A percentile compares a stretch with the other conserved stretches of the same genome.
phyloP scores from a whole-genome alignment of 495 filamentous ascomycete genomes.

The Bryoglossum gracile region DNA sequence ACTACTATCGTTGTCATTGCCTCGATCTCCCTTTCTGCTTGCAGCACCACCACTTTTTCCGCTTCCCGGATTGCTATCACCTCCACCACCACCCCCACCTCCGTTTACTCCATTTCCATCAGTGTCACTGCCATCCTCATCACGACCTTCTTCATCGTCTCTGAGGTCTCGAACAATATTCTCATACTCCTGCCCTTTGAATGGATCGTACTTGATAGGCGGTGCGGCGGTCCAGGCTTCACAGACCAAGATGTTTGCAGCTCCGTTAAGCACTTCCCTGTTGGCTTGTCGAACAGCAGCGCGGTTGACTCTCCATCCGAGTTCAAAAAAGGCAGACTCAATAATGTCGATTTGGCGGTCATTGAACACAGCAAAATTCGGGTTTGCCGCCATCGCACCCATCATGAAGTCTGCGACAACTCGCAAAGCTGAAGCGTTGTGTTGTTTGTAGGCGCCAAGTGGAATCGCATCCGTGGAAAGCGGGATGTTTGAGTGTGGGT shows the following conservation, averaged over 20 bases:
- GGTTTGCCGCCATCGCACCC: not conserved
- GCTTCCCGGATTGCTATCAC: not conserved
- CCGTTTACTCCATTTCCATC: not conserved
- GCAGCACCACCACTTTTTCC: not conserved
- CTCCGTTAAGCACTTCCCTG: not conserved
- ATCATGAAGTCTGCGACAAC: conserved; percentile 1
- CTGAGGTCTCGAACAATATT: not conserved
- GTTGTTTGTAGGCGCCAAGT: not conserved
- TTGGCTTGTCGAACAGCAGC: not conserved
- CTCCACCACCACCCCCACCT: not conserved
- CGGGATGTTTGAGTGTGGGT: conserved; percentile 11
- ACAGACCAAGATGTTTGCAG: not conserved
- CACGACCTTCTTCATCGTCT: not conserved
- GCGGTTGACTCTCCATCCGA: conserved; percentile 8
- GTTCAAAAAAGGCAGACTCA: conserved; percentile 10
- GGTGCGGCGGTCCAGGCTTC: not conserved
- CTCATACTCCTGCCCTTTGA: conserved; percentile 2
- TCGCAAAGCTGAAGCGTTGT: not conserved
- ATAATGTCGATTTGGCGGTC: not conserved
- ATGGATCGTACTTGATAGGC: conserved; percentile 5
- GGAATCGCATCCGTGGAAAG: conserved; percentile 1
- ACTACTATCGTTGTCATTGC: no score
- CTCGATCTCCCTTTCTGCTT: not conserved
- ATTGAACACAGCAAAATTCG: no score
- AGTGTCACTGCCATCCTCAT: no score